These are phyloP conservation scores for Debaryomyces coudertii DNA, from an alignment of 1,139 yeast species.

Conservation along the genomic window DNA sequence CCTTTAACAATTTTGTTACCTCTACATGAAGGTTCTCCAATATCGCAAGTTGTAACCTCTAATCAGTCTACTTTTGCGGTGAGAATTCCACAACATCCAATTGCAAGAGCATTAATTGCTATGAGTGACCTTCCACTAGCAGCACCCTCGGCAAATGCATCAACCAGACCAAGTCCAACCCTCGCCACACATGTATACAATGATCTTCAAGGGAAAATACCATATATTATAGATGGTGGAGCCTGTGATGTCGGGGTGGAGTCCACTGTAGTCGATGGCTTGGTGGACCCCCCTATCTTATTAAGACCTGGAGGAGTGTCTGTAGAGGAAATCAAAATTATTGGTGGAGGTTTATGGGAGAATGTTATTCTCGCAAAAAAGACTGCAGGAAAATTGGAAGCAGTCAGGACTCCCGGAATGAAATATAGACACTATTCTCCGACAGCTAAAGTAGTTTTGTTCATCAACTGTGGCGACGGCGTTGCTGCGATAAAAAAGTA, in stretches of 20 bases:
- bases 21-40: constrained; percentile 49
- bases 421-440: constrained; percentile 96
- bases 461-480: constrained; percentile 56
- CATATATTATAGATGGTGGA: constrained; percentile 89
- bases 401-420: constrained; percentile 96
- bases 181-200: constrained; percentile 79
- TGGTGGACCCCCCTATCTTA: constrained; percentile 80
- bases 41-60: constrained; percentile 80
- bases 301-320: constrained; percentile 94
- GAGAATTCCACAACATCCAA: constrained; percentile 81
- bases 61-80: constrained; percentile 90
- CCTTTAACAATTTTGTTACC: constrained; percentile 89
- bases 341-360: constrained; percentile 71
- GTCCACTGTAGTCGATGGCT: constrained; percentile 91
- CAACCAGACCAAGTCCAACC: constrained; percentile 94
- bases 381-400: constrained; percentile 64
- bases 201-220: constrained; percentile 81
- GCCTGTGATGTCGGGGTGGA: constrained; percentile 89
- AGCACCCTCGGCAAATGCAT: constrained; percentile 97
- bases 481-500: constrained; percentile 30
- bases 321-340: constrained; percentile 64
- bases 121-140: constrained; percentile 89
- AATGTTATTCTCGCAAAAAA: constrained; percentile 65
- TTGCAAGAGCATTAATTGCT: constrained; percentile 89
- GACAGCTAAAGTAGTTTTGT: constrained; percentile 76